Conservation (phyloP, 2,329 filamentous ascomycete genomes). For the Alternaria triticimaculans region DNA sequence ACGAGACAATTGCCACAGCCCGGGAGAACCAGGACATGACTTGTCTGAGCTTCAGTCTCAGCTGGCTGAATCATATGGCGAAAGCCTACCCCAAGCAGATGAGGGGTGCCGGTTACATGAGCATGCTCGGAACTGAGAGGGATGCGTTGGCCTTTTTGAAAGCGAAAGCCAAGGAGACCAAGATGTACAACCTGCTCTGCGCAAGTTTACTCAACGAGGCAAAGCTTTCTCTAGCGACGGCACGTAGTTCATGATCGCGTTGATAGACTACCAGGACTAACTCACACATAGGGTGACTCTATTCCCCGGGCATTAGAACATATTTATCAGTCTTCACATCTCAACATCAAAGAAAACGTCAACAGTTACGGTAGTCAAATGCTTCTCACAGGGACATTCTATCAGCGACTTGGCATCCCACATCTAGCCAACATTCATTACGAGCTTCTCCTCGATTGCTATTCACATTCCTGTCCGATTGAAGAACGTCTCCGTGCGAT, state of each 20-base stretch:
- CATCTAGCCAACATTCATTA: constrained; percentile 67
- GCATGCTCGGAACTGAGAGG: constrained; percentile 76
- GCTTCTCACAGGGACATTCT: constrained; percentile 74
- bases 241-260: constrained; percentile 53
- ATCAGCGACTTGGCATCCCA: constrained; percentile 72
- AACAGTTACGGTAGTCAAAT: constrained; percentile 77
- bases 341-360: constrained; percentile 79
- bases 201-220: constrained; percentile 86
- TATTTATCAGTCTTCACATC: constrained; percentile 80
- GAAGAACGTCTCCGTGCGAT: constrained; percentile 81
- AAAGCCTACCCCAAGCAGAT: constrained; percentile 81
- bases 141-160: constrained; percentile 86
- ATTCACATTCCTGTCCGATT: constrained; percentile 67
- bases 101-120: constrained; percentile 71
- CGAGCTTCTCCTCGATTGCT: constrained; percentile 78
- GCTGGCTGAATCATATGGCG: constrained; percentile 95
- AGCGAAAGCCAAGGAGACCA: constrained; percentile 81
- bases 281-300: constrained; percentile 59
- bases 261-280: background rate
- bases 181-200: constrained; percentile 84
- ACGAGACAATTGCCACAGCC: constrained; percentile 93
- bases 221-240: constrained; percentile 76
- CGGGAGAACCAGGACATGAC: constrained; percentile 90
- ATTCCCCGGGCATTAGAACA: constrained; percentile 72
- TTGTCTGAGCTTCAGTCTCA: constrained; percentile 93